Percentiles rank a stretch among this genome's conserved stretches.
Conservation (phyloP, 345 rosid genomes). For the Eucalyptus microcorys region DNA sequence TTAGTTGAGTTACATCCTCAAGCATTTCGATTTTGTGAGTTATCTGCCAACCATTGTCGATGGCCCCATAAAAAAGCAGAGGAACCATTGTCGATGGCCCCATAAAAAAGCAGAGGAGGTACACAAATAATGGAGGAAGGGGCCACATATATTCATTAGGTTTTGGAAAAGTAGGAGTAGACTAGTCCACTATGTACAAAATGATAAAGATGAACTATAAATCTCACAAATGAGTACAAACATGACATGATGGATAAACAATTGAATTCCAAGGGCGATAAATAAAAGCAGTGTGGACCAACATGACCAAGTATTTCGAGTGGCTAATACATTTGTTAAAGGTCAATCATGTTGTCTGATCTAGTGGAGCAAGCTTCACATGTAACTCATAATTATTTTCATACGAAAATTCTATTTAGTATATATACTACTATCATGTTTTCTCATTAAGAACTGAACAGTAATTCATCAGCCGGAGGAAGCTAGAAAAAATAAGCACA, state of each 20-base stretch:
- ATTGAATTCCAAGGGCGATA: background rate
- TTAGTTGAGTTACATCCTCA: too few relatives aligned
- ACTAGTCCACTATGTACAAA: background rate
- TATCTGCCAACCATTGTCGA: background rate
- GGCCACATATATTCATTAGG: background rate
- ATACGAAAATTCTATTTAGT: too few relatives aligned
- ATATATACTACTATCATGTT: too few relatives aligned
- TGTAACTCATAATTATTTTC: too few relatives aligned
- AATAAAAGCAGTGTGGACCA: background rate
- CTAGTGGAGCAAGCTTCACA: too few relatives aligned
- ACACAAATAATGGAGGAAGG: background rate
- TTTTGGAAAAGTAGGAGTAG: background rate
- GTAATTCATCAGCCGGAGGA: too few relatives aligned
- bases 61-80: too few relatives aligned
- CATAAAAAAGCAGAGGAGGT: background rate
- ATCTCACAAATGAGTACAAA: background rate
- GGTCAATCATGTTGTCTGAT: rapidly evolving
- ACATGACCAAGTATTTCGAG: background rate
- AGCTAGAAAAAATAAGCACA: too few relatives aligned
- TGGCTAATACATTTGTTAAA: background rate
- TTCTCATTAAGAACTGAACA: rapidly evolving
- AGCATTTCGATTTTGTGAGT: too few relatives aligned
- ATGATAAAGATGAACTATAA: background rate
- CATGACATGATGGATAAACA: rapidly evolving
- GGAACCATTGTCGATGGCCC: too few relatives aligned